Percentiles rank a stretch among this genome's conserved stretches.
Evolutionary conservation across 225 moss, liverwort and hornwort species (phyloP).

Genomic region (Physcomitrellopsis africana): DNA sequence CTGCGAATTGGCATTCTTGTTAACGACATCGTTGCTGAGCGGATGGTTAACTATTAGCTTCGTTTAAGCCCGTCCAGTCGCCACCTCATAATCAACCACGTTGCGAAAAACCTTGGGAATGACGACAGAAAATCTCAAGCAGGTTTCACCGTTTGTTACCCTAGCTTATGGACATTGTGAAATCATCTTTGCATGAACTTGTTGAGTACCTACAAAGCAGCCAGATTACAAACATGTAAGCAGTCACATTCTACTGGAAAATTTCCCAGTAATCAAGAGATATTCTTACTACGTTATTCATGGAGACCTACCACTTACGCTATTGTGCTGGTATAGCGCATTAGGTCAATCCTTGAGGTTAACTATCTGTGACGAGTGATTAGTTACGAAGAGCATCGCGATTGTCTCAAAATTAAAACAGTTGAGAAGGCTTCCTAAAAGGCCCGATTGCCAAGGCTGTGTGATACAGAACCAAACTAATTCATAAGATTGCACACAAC

Average conservation of each 20-base stretch:
- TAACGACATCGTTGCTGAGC: constrained; percentile 26
- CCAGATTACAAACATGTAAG: not conserved
- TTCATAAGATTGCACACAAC: not conserved
- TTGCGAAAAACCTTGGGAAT: not conserved
- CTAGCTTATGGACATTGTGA: not conserved
- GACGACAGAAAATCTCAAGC: not conserved
- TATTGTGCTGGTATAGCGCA: not conserved
- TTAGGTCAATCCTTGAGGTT: not conserved
- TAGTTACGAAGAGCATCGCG: not conserved
- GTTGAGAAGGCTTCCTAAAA: not conserved
- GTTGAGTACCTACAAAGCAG: not conserved
- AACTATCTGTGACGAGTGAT: not conserved
- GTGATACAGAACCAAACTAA: not conserved
- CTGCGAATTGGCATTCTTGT: constrained; percentile 29
- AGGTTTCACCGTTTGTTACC: too few species aligned
- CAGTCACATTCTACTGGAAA: not conserved
- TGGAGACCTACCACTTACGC: not conserved
- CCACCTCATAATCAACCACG: not conserved
- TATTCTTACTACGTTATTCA: not conserved
- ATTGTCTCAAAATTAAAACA: not conserved
- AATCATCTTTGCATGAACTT: not conserved
- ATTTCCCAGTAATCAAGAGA: not conserved
- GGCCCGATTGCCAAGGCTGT: not conserved
- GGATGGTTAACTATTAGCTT: constrained; percentile 14
- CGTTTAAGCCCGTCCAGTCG: not conserved